Evolutionary conservation across 2,329 filamentous ascomycete species (phyloP).

Genomic region (Xylaria sp.): DNA sequence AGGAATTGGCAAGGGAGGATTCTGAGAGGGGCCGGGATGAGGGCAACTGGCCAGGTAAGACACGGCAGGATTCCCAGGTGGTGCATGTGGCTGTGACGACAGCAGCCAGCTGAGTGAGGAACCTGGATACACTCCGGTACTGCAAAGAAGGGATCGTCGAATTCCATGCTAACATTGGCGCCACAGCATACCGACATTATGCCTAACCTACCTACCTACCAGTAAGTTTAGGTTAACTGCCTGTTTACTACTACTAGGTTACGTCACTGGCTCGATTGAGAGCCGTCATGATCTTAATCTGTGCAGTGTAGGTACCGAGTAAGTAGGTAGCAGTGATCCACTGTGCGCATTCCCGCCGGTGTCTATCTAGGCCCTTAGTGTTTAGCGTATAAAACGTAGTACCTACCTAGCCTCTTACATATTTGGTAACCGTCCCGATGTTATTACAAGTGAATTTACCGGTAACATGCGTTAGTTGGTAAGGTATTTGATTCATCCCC

Average conservation of each 20-base stretch:
- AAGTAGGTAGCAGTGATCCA: background rate
- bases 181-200: constrained; percentile 1
- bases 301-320: no score
- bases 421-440: no score
- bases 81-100: constrained; percentile 7
- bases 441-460: background rate
- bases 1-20: constrained; percentile 14
- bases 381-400: constrained; percentile 1
- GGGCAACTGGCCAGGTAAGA: constrained; percentile 16
- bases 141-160: constrained; percentile 4
- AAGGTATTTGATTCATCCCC: no score
- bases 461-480: no score
- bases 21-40: constrained; percentile 15
- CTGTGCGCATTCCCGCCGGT: background rate
- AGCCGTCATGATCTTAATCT: background rate
- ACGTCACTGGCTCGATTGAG: constrained; percentile 16
- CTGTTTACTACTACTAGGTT: background rate
- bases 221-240: no score
- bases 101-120: background rate
- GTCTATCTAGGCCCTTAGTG: background rate
- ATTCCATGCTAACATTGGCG: background rate
- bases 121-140: background rate
- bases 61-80: constrained; percentile 1
- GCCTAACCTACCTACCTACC: background rate
- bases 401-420: background rate